Evolutionary conservation across 345 rosid genomes (phyloP), one percentile per base, ranked within the genome.

Genomic region (Moricandia moricandioides): DNA sequence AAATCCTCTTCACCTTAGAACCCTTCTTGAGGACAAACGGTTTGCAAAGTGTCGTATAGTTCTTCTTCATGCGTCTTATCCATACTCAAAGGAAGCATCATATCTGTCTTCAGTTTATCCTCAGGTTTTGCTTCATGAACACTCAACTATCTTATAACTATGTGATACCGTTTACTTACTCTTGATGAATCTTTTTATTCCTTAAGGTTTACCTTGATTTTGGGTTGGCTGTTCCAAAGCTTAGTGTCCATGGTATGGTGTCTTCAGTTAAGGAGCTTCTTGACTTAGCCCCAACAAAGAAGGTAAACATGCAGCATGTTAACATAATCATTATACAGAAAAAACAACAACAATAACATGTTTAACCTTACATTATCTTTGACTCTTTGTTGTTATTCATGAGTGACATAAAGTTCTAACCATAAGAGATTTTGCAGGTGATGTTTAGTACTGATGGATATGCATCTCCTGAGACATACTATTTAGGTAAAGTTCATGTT

Each of bases 401-500:
- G 52, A 16, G 57, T 69, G n/a, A 8, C 10, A 52, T 6, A 7
- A 13, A 69, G 70, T 66, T 21, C 24, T 80, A 65, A 72, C 72
- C 39, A 30, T 62, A 24, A 78, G 60, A 72, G 67, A 70, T 6
- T 3, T 78, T 87, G 79, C 89, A 95, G 99, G 92, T 95, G 69
- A 95, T 95, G 99, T 92, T 92, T 88, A 95, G 97, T 82, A 92
- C 89, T 4, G 99, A 95, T 85, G 99, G 92, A 10, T 87, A 83
- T 88, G 99, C 96, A 21, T 87, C 84, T 80, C 99, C 97, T 29
- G 97, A 95, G 79, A 86, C 96, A 49, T 82, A 85, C 84, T 95
- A 86, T 82, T 76, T 92, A 84, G 99, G 99, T 95, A 21, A 4
- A 33, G 90, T 82, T 13, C 43, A 76, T 71, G 30, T 77, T 56